Evolutionary conservation across 208 protist species (phyloP).

Genomic region (Leishmania amazonensis): DNA sequence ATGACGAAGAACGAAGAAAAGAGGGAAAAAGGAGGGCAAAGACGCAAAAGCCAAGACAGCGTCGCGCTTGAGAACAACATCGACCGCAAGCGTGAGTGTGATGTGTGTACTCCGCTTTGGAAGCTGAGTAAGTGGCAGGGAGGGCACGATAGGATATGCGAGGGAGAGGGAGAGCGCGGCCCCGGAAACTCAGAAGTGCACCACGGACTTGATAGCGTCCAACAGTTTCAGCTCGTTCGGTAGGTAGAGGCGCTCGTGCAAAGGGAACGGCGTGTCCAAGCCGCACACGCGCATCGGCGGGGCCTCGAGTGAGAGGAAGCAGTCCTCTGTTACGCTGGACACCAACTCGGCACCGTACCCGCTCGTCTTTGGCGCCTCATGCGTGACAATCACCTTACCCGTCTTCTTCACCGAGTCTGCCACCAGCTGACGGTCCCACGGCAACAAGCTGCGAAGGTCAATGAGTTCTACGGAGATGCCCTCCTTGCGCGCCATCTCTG

Average conservation of each 20-base stretch:
- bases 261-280: slow-evolving; percentile 96
- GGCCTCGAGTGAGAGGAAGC: slow-evolving; percentile 96
- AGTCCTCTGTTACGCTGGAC: slow-evolving; percentile 91
- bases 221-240: slow-evolving; percentile 94
- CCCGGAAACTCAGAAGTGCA: slow-evolving; percentile 36
- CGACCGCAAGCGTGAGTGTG: neutral
- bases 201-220: slow-evolving; percentile 62
- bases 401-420: slow-evolving; percentile 93
- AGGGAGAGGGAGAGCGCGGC: neutral
- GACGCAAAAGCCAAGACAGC: neutral
- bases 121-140: neutral
- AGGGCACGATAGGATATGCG: neutral
- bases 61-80: neutral
- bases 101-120: neutral
- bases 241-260: slow-evolving; percentile 96
- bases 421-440: slow-evolving; percentile 96
- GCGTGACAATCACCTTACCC: slow-evolving; percentile 89
- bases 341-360: slow-evolving; percentile 96
- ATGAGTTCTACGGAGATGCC: slow-evolving; percentile 96
- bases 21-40: neutral
- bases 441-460: slow-evolving; percentile 95
- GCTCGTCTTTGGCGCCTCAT: slow-evolving; percentile 95
- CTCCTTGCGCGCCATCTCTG: slow-evolving; percentile 76
- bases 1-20: neutral
- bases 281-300: slow-evolving; percentile 97